Percentiles rank a stretch among this genome's conserved stretches.
These are phyloP conservation scores for Lentinula aciculospora DNA, from an alignment of 768 basidiomycete genomes.

Conservation along the genomic window DNA sequence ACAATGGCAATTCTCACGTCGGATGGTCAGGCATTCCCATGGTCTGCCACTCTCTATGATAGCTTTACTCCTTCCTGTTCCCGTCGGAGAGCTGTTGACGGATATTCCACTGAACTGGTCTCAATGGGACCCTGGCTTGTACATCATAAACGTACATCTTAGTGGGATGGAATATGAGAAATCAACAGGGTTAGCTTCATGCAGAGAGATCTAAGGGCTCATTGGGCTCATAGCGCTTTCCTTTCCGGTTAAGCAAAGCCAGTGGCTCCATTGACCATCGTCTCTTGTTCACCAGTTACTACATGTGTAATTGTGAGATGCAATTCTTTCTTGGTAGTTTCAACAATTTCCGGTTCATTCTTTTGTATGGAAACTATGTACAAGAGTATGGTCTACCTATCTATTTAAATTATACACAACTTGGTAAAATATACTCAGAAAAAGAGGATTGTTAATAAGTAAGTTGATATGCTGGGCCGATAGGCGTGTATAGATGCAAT, in stretches of 20 bases:
- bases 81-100: slow-evolving; percentile 4
- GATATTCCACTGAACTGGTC: not conserved
- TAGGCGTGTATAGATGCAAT: slow-evolving; percentile 16
- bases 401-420: slow-evolving; percentile 9
- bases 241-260: no score
- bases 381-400: slow-evolving; percentile 6
- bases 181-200: no score
- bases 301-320: no score
- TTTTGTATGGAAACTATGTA: slow-evolving; percentile 8
- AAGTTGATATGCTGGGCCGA: not conserved
- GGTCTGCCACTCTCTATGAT: slow-evolving; percentile 1
- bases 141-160: no score
- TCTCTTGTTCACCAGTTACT: no score
- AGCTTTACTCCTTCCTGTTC: not conserved
- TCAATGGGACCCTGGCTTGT: not conserved
- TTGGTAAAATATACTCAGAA: not conserved
- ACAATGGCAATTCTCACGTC: slow-evolving; percentile 9
- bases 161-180: no score
- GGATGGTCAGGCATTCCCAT: slow-evolving; percentile 2
- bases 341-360: not conserved
- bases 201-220: no score
- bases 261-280: no score
- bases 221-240: no score
- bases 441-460: slow-evolving; percentile 1
- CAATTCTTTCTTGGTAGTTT: no score